phyloP scores from a whole-genome alignment of 1,284 basidiomycete species.

The Afroboletus lepidellus region DNA sequence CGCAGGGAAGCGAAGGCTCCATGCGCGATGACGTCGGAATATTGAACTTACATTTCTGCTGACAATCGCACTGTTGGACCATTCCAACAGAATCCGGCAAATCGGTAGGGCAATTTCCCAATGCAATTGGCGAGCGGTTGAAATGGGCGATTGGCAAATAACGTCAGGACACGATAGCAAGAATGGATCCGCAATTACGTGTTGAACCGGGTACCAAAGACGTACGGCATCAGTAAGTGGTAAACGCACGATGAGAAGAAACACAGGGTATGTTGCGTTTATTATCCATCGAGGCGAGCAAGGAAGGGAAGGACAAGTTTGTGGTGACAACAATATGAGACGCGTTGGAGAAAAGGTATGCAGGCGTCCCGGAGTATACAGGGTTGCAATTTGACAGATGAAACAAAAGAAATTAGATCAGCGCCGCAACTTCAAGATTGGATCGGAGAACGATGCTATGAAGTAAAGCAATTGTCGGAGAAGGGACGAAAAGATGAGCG shows the following conservation, averaged over 20 bases:
- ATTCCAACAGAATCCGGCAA: not conserved
- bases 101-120: slow-evolving; percentile 11
- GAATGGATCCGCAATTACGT: slow-evolving; percentile 27
- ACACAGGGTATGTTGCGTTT: slow-evolving; percentile 13
- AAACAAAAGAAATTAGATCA: slow-evolving; percentile 43
- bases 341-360: slow-evolving; percentile 6
- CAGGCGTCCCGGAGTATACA: slow-evolving; percentile 17
- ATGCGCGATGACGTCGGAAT: slow-evolving; percentile 2
- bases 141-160: slow-evolving; percentile 1
- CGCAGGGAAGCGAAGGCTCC: slow-evolving; percentile 3
- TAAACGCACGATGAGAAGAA: slow-evolving; percentile 15
- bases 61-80: slow-evolving; percentile 52
- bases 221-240: slow-evolving; percentile 23
- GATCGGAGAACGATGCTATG: slow-evolving; percentile 58
- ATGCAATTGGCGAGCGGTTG: slow-evolving; percentile 4
- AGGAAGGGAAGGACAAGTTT: slow-evolving; percentile 27
- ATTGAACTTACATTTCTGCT: slow-evolving; percentile 64
- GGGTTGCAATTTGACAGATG: slow-evolving; percentile 8
- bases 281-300: slow-evolving; percentile 18
- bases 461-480: slow-evolving; percentile 14
- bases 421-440: slow-evolving; percentile 56
- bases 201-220: slow-evolving; percentile 23
- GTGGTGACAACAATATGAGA: slow-evolving; percentile 17
- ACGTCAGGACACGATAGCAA: slow-evolving; percentile 15
- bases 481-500: slow-evolving; percentile 34